These are phyloP conservation scores for Pulveroboletus ravenelii DNA, from an alignment of 768 basidiomycete genomes.

Conservation along the genomic window DNA sequence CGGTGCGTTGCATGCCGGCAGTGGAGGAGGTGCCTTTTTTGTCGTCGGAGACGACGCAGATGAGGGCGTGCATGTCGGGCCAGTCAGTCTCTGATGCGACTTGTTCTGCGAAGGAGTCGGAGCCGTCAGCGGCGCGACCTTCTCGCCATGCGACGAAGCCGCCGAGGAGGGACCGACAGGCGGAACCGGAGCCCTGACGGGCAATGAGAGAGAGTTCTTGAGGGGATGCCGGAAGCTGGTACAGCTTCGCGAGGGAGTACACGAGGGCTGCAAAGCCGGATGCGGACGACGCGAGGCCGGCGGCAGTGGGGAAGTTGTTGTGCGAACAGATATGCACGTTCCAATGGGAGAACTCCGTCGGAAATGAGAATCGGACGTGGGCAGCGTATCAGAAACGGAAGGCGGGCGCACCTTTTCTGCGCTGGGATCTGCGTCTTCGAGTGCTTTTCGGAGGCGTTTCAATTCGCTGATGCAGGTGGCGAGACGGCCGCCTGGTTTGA, in stretches of 20 bases:
- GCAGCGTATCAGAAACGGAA: neutral
- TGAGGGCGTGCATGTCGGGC: constrained; percentile 94
- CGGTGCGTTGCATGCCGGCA: constrained; percentile 95
- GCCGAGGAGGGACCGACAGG: constrained; percentile 95
- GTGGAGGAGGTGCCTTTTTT: constrained; percentile 97
- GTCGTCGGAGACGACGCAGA: constrained; percentile 92
- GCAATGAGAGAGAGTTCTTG: constrained; percentile 90
- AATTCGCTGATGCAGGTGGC: constrained; percentile 85
- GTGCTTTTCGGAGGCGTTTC: constrained; percentile 65
- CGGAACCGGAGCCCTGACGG: constrained; percentile 95
- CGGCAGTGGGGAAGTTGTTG: constrained; percentile 99
- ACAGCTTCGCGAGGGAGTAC: constrained; percentile 82
- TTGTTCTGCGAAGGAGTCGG: constrained; percentile 84
- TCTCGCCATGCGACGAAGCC: constrained; percentile 94
- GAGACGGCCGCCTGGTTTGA: constrained; percentile 74
- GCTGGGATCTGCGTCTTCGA: constrained; percentile 66
- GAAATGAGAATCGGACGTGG: neutral
- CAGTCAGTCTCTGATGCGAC: constrained; percentile 84
- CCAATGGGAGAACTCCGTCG: constrained; percentile 32
- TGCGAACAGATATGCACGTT: constrained; percentile 86
- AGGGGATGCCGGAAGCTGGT: constrained; percentile 69
- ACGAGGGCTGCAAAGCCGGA: constrained; percentile 96
- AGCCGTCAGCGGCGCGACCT: constrained; percentile 53
- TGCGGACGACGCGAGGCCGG: constrained; percentile 95
- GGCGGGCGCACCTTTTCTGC: constrained; percentile 54